Percentiles rank a stretch among this genome's conserved stretches.
Evolutionary conservation across 1,284 basidiomycete species (phyloP).

Genomic region (Tilletiaria anomala): DNA sequence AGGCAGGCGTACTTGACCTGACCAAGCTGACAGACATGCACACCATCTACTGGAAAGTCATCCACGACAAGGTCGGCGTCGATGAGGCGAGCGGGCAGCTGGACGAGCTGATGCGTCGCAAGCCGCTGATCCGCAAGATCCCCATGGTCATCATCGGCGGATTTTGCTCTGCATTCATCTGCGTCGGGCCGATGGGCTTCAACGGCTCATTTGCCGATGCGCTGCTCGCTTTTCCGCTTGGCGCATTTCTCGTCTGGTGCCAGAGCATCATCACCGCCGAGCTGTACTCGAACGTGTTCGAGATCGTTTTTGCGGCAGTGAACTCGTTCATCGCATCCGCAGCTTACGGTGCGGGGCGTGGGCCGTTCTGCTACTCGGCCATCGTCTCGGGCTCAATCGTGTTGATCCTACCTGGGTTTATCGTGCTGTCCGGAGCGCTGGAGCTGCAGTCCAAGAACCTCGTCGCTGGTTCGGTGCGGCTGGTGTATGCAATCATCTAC

Average conservation of each 20-base stretch:
- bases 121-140: conserved; percentile 29
- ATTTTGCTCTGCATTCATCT: conserved; percentile 64
- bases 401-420: conserved; percentile 61
- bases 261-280: conserved; percentile 44
- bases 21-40: conserved; percentile 52
- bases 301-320: conserved; percentile 68
- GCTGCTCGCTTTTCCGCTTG: conserved; percentile 63
- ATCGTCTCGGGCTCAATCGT: conserved; percentile 69
- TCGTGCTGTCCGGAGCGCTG: conserved; percentile 51
- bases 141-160: conserved; percentile 59
- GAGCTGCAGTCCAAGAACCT: conserved; percentile 49
- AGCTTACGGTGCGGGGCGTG: conserved; percentile 37
- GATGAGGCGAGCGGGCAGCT: conserved; percentile 60
- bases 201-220: conserved; percentile 62
- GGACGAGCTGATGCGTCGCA: conserved; percentile 59
- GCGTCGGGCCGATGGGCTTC: conserved; percentile 40
- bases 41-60: conserved; percentile 64
- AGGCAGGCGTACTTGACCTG: conserved; percentile 26
- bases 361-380: conserved; percentile 68
- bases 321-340: conserved; percentile 56
- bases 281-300: conserved; percentile 74
- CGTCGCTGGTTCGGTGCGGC: conserved; percentile 51
- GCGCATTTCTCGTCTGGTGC: conserved; percentile 50
- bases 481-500: conserved; percentile 64
- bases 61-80: conserved; percentile 70